A percentile compares a stretch with the other conserved stretches of the same genome.
phyloP scores from a whole-genome alignment of 78 protist species.

The Acrasis kona region DNA sequence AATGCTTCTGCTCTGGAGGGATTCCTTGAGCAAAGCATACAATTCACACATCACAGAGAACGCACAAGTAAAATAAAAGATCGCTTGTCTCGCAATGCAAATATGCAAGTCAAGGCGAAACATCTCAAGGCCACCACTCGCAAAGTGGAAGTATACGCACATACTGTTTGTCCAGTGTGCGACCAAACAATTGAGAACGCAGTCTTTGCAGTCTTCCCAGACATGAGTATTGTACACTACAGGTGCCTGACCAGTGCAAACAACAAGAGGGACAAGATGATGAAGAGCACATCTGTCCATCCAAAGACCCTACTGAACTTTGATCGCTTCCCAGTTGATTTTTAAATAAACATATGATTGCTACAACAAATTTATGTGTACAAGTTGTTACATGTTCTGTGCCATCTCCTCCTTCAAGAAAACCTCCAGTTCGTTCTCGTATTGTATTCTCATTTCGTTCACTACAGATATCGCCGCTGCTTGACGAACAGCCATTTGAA shows the following conservation, averaged over 20 bases:
- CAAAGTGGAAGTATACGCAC: neutral
- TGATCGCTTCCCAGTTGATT: neutral
- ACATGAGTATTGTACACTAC: neutral
- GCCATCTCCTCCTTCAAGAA: too few species aligned
- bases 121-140: neutral
- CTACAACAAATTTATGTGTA: too few species aligned
- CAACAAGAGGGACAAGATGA: neutral
- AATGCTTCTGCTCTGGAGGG: neutral
- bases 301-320: neutral
- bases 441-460: too few species aligned
- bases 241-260: neutral
- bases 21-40: neutral
- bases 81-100: neutral
- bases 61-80: neutral
- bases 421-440: too few species aligned
- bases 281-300: too few species aligned
- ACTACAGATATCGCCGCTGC: too few species aligned
- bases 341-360: too few species aligned
- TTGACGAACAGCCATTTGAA: too few species aligned
- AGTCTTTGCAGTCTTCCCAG: neutral
- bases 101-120: neutral
- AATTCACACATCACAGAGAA: neutral
- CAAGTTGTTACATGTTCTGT: too few species aligned
- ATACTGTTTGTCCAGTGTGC: neutral
- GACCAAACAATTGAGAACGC: neutral